phyloP scores from a whole-genome alignment of 306 rosid species.

The Rubus idaeus region DNA sequence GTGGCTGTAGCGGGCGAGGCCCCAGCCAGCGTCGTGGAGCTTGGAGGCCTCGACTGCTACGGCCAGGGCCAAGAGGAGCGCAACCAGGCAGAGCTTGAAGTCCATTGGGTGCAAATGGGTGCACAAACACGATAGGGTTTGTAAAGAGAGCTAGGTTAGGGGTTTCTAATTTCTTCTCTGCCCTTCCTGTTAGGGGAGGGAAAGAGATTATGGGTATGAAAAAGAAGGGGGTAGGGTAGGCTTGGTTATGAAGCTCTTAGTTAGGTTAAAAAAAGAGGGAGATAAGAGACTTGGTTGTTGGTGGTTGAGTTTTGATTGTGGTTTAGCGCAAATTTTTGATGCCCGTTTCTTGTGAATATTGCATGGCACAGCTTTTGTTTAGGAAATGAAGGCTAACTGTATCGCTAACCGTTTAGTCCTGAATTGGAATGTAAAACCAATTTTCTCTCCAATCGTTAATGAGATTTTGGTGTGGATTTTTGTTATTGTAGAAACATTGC shows the following conservation, averaged over 20 bases:
- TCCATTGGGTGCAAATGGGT: conserved; percentile 35
- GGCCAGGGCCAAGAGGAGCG: conserved; percentile 37
- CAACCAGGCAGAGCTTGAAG: conserved; percentile 23
- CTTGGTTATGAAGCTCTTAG: neutral
- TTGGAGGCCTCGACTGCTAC: conserved; percentile 30
- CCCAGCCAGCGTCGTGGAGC: conserved; percentile 17
- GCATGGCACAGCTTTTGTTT: conserved; percentile 1
- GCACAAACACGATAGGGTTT: neutral
- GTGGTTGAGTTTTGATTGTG: neutral
- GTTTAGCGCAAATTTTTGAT: conserved; percentile 4
- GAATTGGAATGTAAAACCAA: neutral
- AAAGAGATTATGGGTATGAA: neutral
- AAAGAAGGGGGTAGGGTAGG: neutral
- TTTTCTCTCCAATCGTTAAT: neutral
- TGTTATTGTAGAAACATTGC: neutral
- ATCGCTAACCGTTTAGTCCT: neutral
- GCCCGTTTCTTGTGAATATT: neutral
- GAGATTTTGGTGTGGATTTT: neutral
- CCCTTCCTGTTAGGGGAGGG: conserved; percentile 11
- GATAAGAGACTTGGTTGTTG: neutral
- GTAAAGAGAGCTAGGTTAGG: neutral
- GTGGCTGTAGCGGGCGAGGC: neutral
- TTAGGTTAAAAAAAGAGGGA: neutral
- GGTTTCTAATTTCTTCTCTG: conserved; percentile 7
- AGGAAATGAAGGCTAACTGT: neutral